These are phyloP conservation scores for Ophiorrhiza pumila DNA, from an alignment of 257 asterid genomes.

Conservation along the genomic window DNA sequence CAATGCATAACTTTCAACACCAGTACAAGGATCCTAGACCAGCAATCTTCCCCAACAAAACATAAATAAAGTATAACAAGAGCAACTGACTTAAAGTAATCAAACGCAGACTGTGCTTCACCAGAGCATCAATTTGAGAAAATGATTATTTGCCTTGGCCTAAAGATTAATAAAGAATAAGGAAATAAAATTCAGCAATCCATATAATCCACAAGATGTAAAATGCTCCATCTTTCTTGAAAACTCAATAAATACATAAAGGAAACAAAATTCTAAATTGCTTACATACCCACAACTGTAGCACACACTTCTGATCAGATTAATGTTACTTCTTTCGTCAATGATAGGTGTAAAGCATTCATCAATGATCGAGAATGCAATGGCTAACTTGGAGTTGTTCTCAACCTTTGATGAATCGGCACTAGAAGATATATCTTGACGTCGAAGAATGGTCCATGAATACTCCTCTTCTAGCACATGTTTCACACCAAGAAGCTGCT, in stretches of 20 bases:
- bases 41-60: background rate
- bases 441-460: slow-evolving; percentile 69
- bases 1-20: background rate
- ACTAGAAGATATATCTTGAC: slow-evolving; percentile 32
- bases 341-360: slow-evolving; percentile 38
- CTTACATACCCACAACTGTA: slow-evolving; percentile 38
- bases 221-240: background rate
- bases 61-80: background rate
- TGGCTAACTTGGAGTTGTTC: slow-evolving; percentile 34
- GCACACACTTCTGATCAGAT: slow-evolving; percentile 30
- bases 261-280: background rate
- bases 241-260: background rate
- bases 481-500: slow-evolving; percentile 62
- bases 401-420: slow-evolving; percentile 30
- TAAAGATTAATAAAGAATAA: background rate
- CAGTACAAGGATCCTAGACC: background rate
- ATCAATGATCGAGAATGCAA: slow-evolving; percentile 31
- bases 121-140: background rate
- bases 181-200: background rate
- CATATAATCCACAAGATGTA: background rate
- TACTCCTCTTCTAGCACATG: slow-evolving; percentile 72
- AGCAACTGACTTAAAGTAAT: background rate
- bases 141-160: background rate
- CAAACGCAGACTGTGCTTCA: background rate
- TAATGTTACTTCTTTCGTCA: slow-evolving; percentile 32